Percentiles rank a stretch among this genome's conserved stretches.
These are phyloP conservation scores for Ceratobasidium sp. DNA, from an alignment of 1,284 basidiomycete species.

Conservation along the genomic window DNA sequence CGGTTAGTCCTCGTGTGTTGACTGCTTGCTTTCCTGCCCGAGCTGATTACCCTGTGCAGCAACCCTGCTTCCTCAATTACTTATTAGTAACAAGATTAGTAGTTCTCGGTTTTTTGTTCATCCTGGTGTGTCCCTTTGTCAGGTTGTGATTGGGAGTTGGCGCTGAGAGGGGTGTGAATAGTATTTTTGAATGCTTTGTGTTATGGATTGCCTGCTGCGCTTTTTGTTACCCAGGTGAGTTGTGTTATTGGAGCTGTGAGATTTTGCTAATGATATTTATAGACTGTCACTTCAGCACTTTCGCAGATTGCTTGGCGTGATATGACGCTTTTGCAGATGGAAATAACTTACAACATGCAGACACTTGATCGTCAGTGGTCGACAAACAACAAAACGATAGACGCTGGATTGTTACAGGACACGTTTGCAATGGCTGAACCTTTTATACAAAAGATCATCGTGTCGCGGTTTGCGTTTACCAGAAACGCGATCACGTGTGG, in stretches of 20 bases:
- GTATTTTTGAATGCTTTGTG: conserved; percentile 39
- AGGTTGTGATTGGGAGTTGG: neutral
- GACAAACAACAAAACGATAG: conserved; percentile 17
- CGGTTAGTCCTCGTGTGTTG: conserved; percentile 7
- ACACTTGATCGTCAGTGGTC: conserved; percentile 30
- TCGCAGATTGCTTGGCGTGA: conserved; percentile 36
- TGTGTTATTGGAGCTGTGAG: neutral
- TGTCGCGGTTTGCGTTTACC: conserved; percentile 12
- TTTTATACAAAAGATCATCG: neutral
- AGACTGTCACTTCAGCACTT: conserved; percentile 29
- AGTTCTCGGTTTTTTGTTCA: conserved; percentile 28
- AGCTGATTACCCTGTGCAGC: conserved; percentile 11
- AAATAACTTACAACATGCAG: neutral
- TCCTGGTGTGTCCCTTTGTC: conserved; percentile 12
- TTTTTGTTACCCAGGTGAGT: conserved; percentile 34
- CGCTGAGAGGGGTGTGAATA: neutral
- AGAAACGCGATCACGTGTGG: conserved; percentile 38
- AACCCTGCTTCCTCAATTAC: conserved; percentile 40
- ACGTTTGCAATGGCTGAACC: conserved; percentile 7
- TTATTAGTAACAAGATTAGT: conserved; percentile 33
- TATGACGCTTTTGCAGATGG: conserved; percentile 12
- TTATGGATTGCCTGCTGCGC: conserved; percentile 33
- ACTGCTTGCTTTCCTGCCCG: neutral
- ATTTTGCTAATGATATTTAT: neutral
- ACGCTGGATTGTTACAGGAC: neutral